These are phyloP conservation scores for Apiotrichum domesticum DNA, from an alignment of 1,284 basidiomycete species.

Conservation along the genomic window DNA sequence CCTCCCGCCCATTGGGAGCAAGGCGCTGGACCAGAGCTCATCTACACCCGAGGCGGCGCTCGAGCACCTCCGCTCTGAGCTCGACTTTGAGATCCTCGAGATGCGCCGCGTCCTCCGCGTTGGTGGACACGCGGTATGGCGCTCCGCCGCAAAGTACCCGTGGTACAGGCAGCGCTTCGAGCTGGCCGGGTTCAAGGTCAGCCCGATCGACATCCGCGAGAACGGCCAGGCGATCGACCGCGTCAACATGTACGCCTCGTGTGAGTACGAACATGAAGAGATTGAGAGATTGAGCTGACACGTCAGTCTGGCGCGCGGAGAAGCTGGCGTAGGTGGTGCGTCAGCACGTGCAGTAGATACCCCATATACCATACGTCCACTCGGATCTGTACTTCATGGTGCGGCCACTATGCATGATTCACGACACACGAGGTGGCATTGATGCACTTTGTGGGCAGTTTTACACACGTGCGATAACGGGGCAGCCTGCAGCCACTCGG, in stretches of 20 bases:
- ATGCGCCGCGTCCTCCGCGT: slow-evolving; percentile 58
- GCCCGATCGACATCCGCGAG: slow-evolving; percentile 50
- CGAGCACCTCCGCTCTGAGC: slow-evolving; percentile 50
- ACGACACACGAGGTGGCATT: no score
- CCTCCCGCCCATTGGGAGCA: slow-evolving; percentile 31
- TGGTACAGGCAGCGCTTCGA: slow-evolving; percentile 64
- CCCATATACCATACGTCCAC: no score
- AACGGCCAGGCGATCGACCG: slow-evolving; percentile 55
- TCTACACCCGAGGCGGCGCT: slow-evolving; percentile 40
- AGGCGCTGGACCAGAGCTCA: slow-evolving; percentile 44
- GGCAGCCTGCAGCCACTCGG: no score
- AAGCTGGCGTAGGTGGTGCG: slow-evolving; percentile 16
- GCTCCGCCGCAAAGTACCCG: slow-evolving; percentile 63
- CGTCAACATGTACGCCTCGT: slow-evolving; percentile 57
- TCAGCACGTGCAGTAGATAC: background rate
- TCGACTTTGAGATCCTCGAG: slow-evolving; percentile 60
- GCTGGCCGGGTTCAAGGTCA: slow-evolving; percentile 52
- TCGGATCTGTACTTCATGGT: no score
- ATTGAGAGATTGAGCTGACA: slow-evolving; percentile 8
- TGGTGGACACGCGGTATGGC: slow-evolving; percentile 64
- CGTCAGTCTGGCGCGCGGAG: slow-evolving; percentile 32
- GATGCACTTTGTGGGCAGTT: no score
- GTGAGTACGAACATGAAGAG: slow-evolving; percentile 23
- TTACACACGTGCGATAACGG: no score
- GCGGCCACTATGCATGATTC: no score